phyloP scores from a whole-genome alignment of 179 eudicot genomes.

The Carnegiea gigantea region DNA sequence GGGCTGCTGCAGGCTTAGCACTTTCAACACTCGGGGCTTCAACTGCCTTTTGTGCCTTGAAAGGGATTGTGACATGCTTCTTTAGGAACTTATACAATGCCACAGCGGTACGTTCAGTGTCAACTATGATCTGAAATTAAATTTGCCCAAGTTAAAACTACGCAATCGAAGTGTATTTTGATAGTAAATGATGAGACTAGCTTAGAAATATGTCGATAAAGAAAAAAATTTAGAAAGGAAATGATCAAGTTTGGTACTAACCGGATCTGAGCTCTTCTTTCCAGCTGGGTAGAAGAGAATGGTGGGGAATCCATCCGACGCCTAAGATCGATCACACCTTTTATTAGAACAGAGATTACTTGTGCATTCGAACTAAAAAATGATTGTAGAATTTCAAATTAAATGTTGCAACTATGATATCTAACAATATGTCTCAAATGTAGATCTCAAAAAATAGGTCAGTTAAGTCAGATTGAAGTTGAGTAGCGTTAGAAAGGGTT shows the following conservation, averaged over 20 bases:
- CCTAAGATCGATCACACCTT: not conserved
- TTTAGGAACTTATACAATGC: conserved; percentile 76
- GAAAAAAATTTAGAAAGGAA: not conserved
- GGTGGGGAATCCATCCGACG: conserved; percentile 69
- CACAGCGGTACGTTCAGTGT: conserved; percentile 49
- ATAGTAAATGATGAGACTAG: not conserved
- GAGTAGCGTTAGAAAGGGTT: too few relatives aligned
- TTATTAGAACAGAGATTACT: not conserved
- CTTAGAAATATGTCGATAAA: not conserved
- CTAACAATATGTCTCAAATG: too few relatives aligned
- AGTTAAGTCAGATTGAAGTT: too few relatives aligned
- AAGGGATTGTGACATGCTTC: conserved; percentile 68
- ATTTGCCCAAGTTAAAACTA: not conserved
- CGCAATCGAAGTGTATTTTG: too few relatives aligned
- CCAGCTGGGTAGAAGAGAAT: conserved; percentile 89
- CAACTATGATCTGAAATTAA: conserved; percentile 51
- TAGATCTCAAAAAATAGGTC: too few relatives aligned
- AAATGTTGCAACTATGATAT: too few relatives aligned
- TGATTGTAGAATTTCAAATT: too few relatives aligned
- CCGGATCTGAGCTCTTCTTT: conserved; percentile 83
- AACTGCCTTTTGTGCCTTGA: conserved; percentile 49
- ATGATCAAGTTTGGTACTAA: conserved; percentile 24
- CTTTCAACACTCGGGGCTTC: conserved; percentile 25
- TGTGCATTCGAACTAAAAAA: not conserved
- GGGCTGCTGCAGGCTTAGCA: conserved; percentile 6